phyloP scores from a whole-genome alignment of 176 grass and related monocot species.

The Oryza punctata region DNA sequence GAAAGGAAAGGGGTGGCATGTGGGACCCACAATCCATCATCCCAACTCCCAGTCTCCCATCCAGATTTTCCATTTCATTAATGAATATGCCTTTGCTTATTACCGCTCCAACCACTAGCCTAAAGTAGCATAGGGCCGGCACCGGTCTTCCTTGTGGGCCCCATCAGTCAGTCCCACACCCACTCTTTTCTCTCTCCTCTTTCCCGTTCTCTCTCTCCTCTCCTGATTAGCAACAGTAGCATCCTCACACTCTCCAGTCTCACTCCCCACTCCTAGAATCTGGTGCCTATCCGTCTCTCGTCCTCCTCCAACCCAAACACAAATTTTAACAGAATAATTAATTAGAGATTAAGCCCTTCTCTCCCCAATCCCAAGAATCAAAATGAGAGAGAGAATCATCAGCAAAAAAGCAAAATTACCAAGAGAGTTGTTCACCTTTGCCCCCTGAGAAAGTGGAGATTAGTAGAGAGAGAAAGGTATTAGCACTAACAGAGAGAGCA shows the following conservation, averaged over 20 bases:
- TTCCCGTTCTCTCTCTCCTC: neutral
- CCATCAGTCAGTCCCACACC: neutral
- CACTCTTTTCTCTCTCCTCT: neutral
- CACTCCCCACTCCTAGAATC: conserved; percentile 15
- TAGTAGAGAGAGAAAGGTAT: neutral
- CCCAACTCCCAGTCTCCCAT: neutral
- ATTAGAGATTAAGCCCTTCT: no score
- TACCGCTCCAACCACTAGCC: neutral
- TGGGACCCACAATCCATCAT: neutral
- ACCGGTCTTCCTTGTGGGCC: neutral
- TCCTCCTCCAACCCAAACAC: neutral
- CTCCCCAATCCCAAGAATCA: conserved; percentile 21
- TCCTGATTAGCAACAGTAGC: neutral
- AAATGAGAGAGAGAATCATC: neutral
- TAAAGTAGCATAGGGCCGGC: neutral
- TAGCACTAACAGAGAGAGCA: neutral
- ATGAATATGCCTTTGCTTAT: neutral
- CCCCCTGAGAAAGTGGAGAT: neutral
- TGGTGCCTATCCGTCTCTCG: neutral
- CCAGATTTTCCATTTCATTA: conserved; percentile 22
- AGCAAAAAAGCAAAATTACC: neutral
- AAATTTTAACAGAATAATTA: neutral
- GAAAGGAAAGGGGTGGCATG: neutral
- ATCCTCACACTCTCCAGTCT: neutral
- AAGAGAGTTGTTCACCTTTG: neutral